Conservation (phyloP, 805 yeast species). For the Wickerhamiella australiensis region DNA sequence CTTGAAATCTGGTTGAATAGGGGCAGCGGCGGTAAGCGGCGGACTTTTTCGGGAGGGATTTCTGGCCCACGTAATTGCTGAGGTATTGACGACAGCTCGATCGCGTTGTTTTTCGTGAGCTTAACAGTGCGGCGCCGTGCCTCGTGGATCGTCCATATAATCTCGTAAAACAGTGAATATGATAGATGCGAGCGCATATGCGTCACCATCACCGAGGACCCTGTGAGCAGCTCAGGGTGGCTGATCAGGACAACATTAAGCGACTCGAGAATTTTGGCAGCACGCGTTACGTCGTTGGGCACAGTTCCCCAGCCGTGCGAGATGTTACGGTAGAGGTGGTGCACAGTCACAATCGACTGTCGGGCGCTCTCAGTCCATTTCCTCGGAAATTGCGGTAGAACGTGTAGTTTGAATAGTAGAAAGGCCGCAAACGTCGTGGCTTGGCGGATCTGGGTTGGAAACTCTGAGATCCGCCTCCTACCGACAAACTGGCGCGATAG, state of each 20-base stretch:
- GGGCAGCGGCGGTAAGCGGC: slow-evolving; percentile 56
- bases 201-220: slow-evolving; percentile 61
- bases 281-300: slow-evolving; percentile 79
- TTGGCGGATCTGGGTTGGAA: slow-evolving; percentile 78
- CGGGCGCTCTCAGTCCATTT: slow-evolving; percentile 74
- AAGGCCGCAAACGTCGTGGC: slow-evolving; percentile 69
- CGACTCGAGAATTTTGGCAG: slow-evolving; percentile 82
- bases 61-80: slow-evolving; percentile 18
- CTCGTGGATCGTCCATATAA: slow-evolving; percentile 90
- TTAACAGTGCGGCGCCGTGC: slow-evolving; percentile 55
- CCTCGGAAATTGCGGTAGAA: slow-evolving; percentile 60
- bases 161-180: slow-evolving; percentile 79
- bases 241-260: slow-evolving; percentile 76
- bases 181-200: slow-evolving; percentile 88
- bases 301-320: slow-evolving; percentile 84
- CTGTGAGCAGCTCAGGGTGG: slow-evolving; percentile 70
- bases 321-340: slow-evolving; percentile 75
- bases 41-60: slow-evolving; percentile 34
- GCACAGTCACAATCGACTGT: slow-evolving; percentile 87
- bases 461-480: slow-evolving; percentile 57
- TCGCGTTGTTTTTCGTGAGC: slow-evolving; percentile 11
- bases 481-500: slow-evolving; percentile 61
- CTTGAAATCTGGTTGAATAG: slow-evolving; percentile 81
- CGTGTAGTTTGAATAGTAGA: slow-evolving; percentile 64
- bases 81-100: slow-evolving; percentile 14